Evolutionary conservation across 345 rosid species (phyloP).

Genomic region (thale cress (Arabidopsis thaliana)): TAIR10.1 NC_003076.8:2166001-2166500

Average conservation of each 20-base stretch:
- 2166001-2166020: constrained; percentile 43
- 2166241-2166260: not conserved
- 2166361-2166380: constrained; percentile 29
- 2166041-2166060: constrained; percentile 18
- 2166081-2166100: too few species aligned
- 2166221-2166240: not conserved
- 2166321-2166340: constrained; percentile 7
- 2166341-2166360: constrained; percentile 2
- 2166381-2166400: not conserved
- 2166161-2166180: too few species aligned
- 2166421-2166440: not conserved
- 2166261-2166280: constrained; percentile 24
- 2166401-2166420: constrained; percentile 31
- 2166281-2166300: constrained; percentile 2
- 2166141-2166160: too few species aligned
- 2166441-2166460: not conserved
- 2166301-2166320: constrained; percentile 25
- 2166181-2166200: not conserved
- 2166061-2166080: constrained; percentile 22
- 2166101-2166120: too few species aligned
- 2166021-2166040: constrained; percentile 9
- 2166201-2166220: not conserved
- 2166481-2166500: constrained; percentile 5
- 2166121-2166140: too few species aligned
- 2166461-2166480: not conserved